Evolutionary conservation across 495 filamentous ascomycete species (phyloP).

Genomic region (Baudoinia panamericana): DNA sequence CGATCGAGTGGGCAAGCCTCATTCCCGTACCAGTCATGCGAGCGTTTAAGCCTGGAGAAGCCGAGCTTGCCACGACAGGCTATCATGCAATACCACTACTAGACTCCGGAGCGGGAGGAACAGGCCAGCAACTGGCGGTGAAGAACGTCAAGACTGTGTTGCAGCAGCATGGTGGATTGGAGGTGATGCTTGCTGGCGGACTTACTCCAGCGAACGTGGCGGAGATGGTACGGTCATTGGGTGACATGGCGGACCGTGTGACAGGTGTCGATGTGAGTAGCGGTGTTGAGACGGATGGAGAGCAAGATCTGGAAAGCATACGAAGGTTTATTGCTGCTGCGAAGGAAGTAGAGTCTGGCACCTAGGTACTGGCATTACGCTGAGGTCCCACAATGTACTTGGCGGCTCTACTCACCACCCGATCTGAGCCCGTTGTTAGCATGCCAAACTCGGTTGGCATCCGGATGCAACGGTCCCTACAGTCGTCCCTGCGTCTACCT

Average conservation of each 20-base stretch:
- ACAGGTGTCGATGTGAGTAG: slow-evolving; percentile 85
- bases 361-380: too few relatives aligned
- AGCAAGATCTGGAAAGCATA: slow-evolving; percentile 75
- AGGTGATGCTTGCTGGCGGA: slow-evolving; percentile 72
- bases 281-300: slow-evolving; percentile 74
- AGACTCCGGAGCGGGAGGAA: slow-evolving; percentile 72
- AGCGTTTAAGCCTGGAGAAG: slow-evolving; percentile 58
- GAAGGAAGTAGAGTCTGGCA: slow-evolving; percentile 34
- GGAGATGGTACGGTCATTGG: slow-evolving; percentile 44
- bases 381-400: too few relatives aligned
- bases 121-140: slow-evolving; percentile 62
- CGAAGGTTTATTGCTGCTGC: slow-evolving; percentile 61
- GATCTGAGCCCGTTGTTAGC: too few relatives aligned
- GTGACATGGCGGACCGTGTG: slow-evolving; percentile 35
- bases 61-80: slow-evolving; percentile 56
- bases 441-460: too few relatives aligned
- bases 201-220: slow-evolving; percentile 62
- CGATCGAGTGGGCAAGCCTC: slow-evolving; percentile 73
- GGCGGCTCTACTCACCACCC: too few relatives aligned
- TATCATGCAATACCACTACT: slow-evolving; percentile 75
- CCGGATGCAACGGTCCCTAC: too few relatives aligned
- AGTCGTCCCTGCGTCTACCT: too few relatives aligned
- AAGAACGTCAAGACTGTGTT: slow-evolving; percentile 49
- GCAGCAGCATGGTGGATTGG: slow-evolving; percentile 47
- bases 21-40: slow-evolving; percentile 86